Conservation (phyloP, 108 stramenopile genomes). For the Cylindrotheca closterium region DNA sequence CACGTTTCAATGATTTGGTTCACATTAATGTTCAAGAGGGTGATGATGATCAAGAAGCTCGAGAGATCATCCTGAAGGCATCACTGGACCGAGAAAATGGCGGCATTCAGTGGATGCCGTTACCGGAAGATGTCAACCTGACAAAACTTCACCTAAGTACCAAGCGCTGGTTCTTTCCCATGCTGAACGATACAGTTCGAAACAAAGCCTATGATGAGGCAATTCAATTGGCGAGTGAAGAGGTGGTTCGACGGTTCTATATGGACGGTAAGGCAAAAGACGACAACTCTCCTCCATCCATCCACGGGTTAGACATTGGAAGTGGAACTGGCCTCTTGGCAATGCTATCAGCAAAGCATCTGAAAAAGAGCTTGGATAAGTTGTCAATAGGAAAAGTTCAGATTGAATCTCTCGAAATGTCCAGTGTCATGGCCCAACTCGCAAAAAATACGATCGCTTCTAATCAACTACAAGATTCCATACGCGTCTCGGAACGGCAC, state of each 20-base stretch:
- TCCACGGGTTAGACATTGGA: constrained; percentile 75
- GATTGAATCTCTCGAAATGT: constrained; percentile 76
- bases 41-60: not conserved
- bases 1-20: constrained; percentile 69
- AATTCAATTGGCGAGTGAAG: constrained; percentile 46
- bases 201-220: constrained; percentile 65
- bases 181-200: constrained; percentile 76
- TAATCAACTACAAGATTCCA: constrained; percentile 29
- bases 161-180: constrained; percentile 83
- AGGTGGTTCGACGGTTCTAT: constrained; percentile 14
- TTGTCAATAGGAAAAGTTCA: not conserved
- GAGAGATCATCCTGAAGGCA: constrained; percentile 52
- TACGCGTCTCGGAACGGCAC: constrained; percentile 53
- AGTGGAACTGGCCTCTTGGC: constrained; percentile 76
- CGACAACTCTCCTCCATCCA: not conserved
- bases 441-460: constrained; percentile 51
- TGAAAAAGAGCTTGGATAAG: not conserved
- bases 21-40: constrained; percentile 33
- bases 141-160: constrained; percentile 65
- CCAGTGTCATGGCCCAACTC: constrained; percentile 69
- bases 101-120: constrained; percentile 63
- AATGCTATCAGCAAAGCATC: constrained; percentile 59
- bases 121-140: not conserved
- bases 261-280: not conserved
- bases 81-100: constrained; percentile 65